Evolutionary conservation across 495 filamentous ascomycete genomes (phyloP).

Genomic region (Pseudoneurospora amorphoporcata): DNA sequence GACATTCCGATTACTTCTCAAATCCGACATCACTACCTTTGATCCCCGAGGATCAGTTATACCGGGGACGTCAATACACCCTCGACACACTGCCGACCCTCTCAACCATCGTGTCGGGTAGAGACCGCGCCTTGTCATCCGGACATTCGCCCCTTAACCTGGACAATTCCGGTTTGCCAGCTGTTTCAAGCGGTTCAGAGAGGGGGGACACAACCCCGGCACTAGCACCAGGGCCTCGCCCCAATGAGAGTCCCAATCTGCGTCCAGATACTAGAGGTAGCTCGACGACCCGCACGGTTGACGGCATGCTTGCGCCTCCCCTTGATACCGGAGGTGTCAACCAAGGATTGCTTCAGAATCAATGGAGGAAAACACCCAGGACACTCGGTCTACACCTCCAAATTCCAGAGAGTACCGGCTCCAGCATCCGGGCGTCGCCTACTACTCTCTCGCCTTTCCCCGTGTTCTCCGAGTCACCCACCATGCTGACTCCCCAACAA

Average conservation of each 20-base stretch:
- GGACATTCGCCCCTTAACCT: conserved; percentile 20
- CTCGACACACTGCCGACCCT: background rate
- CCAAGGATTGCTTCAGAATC: background rate
- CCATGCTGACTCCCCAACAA: conserved; percentile 31
- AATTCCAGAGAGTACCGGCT: conserved; percentile 34
- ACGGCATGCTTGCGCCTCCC: conserved; percentile 22
- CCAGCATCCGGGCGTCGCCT: conserved; percentile 36
- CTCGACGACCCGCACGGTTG: conserved; percentile 14
- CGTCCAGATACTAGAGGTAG: conserved; percentile 12
- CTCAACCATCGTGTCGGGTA: background rate
- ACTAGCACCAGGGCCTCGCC: background rate
- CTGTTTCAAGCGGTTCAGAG: background rate
- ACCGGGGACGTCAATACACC: background rate
- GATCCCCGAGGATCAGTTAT: background rate
- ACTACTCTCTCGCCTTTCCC: conserved; percentile 33
- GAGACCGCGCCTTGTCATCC: conserved; percentile 21
- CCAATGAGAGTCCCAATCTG: background rate
- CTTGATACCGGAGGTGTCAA: background rate
- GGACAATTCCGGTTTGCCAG: conserved; percentile 1
- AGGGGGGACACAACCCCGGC: background rate
- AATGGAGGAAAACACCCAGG: background rate
- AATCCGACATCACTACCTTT: background rate
- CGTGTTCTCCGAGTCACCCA: conserved; percentile 31
- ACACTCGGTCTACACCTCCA: conserved; percentile 12
- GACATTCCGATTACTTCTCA: conserved; percentile 45